Percentiles rank a stretch among this genome's conserved stretches.
Evolutionary conservation across 495 filamentous ascomycete genomes (phyloP).

Genomic region (Talaromyces thailandensis): DNA sequence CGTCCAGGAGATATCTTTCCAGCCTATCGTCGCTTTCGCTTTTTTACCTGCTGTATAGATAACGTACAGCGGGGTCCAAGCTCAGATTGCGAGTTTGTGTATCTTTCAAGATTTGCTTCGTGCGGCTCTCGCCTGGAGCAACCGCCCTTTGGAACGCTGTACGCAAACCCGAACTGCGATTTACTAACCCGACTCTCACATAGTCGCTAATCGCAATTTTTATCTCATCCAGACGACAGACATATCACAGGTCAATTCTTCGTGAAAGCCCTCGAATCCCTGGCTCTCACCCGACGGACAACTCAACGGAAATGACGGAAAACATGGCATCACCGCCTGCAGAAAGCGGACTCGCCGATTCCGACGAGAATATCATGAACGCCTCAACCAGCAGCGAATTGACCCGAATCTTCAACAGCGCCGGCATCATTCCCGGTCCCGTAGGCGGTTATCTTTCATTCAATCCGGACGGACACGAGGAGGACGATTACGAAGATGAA

Average conservation of each 20-base stretch:
- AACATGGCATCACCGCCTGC: conserved; percentile 4
- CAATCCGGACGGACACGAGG: conserved; percentile 22
- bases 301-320: not conserved
- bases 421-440: conserved; percentile 17
- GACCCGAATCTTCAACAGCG: conserved; percentile 24
- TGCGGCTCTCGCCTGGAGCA: not conserved
- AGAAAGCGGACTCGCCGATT: conserved; percentile 1
- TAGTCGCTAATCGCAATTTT: not conserved
- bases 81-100: not conserved
- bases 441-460: conserved; percentile 24
- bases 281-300: not conserved
- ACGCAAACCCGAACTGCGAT: not conserved
- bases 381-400: conserved; percentile 23
- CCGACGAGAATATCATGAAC: conserved; percentile 7
- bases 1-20: not conserved
- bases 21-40: not conserved
- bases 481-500: conserved; percentile 31
- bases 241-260: not conserved
- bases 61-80: not conserved
- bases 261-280: not conserved
- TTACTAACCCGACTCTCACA: not conserved
- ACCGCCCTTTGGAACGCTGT: not conserved
- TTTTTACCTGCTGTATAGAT: not conserved
- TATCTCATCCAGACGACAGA: not conserved
- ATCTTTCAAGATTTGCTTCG: not conserved